Conservation (phyloP, 345 rosid genomes). For the Stellera chamaejasme region DNA sequence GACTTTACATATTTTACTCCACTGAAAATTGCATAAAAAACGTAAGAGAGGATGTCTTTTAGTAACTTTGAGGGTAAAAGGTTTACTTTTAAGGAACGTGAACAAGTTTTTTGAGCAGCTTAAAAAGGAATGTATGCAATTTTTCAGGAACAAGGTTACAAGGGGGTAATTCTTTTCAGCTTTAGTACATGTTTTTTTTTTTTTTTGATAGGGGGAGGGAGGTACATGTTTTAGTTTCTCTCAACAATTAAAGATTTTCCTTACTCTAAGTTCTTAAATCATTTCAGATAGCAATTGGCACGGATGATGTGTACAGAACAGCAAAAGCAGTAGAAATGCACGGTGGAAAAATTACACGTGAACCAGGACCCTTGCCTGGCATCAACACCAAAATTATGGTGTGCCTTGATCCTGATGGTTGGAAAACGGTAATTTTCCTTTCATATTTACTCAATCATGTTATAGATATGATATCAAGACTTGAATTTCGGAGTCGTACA, state of each 20-base stretch:
- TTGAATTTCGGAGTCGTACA: background rate
- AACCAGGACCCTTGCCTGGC: constrained; percentile 97
- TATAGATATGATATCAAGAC: too few relatives aligned
- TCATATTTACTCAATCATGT: too few relatives aligned
- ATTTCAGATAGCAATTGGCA: constrained; percentile 89
- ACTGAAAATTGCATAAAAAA: too few relatives aligned
- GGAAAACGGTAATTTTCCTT: constrained; percentile 70
- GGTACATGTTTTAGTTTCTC: background rate
- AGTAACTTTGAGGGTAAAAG: too few relatives aligned
- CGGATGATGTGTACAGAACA: constrained; percentile 91
- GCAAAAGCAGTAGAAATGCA: constrained; percentile 76
- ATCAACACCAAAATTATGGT: constrained; percentile 92
- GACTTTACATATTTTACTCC: background rate
- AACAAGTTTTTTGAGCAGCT: too few relatives aligned
- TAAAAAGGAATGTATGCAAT: too few relatives aligned
- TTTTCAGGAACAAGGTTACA: too few relatives aligned
- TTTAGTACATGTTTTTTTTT: constrained; percentile 1
- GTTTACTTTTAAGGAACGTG: too few relatives aligned
- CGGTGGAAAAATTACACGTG: constrained; percentile 88
- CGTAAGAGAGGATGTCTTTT: too few relatives aligned
- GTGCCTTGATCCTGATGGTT: constrained; percentile 96
- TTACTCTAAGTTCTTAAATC: background rate
- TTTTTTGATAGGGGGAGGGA: too few relatives aligned
- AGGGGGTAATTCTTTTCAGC: background rate
- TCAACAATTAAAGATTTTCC: background rate